Evolutionary conservation across 306 rosid species (phyloP).

Genomic region (Mimosa pudica): DNA sequence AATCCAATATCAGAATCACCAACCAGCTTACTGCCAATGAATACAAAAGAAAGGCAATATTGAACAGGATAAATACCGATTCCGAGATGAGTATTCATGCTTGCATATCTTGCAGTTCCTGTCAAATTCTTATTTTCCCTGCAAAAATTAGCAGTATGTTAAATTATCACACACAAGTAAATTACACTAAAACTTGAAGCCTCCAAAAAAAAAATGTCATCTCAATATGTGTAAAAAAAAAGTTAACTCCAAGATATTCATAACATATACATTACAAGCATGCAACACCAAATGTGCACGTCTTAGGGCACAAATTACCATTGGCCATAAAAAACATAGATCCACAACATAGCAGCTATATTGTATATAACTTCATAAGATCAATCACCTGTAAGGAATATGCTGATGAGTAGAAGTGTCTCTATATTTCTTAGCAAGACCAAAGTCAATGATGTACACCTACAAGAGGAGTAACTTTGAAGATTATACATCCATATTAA

Average conservation of each 20-base stretch:
- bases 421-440: constrained; percentile 94
- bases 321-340: constrained; percentile 5
- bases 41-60: constrained; percentile 22
- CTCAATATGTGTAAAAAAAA: constrained; percentile 20
- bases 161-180: constrained; percentile 26
- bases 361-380: neutral
- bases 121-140: constrained; percentile 97
- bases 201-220: neutral
- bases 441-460: constrained; percentile 93
- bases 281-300: neutral
- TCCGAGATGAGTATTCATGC: constrained; percentile 98
- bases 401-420: constrained; percentile 91
- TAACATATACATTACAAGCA: neutral
- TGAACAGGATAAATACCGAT: constrained; percentile 56
- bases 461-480: constrained; percentile 35
- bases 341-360: neutral
- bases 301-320: constrained; percentile 6
- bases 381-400: constrained; percentile 81
- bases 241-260: constrained; percentile 1
- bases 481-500: constrained; percentile 26
- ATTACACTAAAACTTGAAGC: neutral
- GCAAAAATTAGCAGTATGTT: constrained; percentile 41
- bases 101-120: constrained; percentile 98
- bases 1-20: constrained; percentile 39
- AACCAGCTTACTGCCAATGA: constrained; percentile 19